These are phyloP conservation scores for Diaporthe australafricana DNA, from an alignment of 2,329 filamentous ascomycete species.

Conservation along the genomic window DNA sequence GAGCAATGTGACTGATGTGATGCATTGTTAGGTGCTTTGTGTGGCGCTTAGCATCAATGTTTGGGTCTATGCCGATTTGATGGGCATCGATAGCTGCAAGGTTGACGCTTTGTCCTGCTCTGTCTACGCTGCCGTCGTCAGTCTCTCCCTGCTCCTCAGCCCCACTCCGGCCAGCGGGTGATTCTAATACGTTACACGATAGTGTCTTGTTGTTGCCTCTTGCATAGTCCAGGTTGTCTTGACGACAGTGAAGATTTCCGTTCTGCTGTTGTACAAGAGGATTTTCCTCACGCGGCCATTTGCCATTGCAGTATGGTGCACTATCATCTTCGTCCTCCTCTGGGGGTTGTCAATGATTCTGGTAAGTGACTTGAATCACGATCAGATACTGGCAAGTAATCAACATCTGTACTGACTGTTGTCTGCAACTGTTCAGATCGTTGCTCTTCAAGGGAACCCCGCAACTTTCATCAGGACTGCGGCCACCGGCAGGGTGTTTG, in stretches of 20 bases:
- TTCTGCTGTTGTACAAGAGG: background rate
- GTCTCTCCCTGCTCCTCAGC: background rate
- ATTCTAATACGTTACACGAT: background rate
- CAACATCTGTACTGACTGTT: background rate
- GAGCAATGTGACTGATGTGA: background rate
- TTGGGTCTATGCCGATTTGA: background rate
- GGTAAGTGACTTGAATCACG: background rate
- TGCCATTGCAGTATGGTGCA: background rate
- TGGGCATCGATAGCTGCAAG: background rate
- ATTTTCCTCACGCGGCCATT: background rate
- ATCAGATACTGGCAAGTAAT: background rate
- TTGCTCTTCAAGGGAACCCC: background rate
- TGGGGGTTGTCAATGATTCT: constrained; percentile 8
- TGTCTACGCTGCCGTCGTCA: background rate
- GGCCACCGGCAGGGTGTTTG: background rate
- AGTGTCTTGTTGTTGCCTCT: constrained; percentile 9
- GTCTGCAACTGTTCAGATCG: background rate
- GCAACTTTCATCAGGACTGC: background rate
- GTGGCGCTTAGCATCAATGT: constrained; percentile 7
- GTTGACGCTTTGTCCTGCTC: background rate
- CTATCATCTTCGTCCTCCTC: background rate
- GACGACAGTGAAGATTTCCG: background rate
- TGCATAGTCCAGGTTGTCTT: constrained; percentile 2
- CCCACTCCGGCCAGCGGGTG: background rate
- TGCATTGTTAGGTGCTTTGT: background rate